A percentile compares a stretch with the other conserved stretches of the same genome.
Evolutionary conservation across 805 yeast genomes (phyloP).

Genomic region (Tetrapisispora nanseiensis): DNA sequence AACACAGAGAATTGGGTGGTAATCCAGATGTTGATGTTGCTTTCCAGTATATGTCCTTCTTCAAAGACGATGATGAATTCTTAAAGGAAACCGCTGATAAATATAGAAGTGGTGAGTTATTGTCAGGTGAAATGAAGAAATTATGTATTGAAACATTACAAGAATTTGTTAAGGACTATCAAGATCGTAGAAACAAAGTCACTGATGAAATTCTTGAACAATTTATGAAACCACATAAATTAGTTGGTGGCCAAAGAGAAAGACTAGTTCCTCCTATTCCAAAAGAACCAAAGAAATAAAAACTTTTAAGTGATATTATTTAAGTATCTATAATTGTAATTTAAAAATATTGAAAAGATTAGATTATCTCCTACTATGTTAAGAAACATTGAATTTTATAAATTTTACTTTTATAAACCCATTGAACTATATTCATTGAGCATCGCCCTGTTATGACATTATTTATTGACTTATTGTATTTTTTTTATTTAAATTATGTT

Average conservation of each 20-base stretch:
- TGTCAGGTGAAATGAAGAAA: constrained; percentile 91
- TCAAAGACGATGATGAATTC: constrained; percentile 79
- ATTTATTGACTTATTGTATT: not conserved
- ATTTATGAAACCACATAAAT: constrained; percentile 79
- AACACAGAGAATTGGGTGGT: constrained; percentile 85
- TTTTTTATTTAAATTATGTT: not conserved
- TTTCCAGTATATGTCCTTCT: constrained; percentile 83
- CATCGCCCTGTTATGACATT: not conserved
- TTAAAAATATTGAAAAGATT: not conserved
- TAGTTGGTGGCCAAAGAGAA: constrained; percentile 63
- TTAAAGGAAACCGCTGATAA: constrained; percentile 49
- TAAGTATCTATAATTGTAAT: not conserved
- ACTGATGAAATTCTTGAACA: constrained; percentile 49
- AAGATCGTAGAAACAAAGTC: constrained; percentile 60
- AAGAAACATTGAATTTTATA: too few relatives aligned
- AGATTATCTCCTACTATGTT: too few relatives aligned
- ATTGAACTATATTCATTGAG: too few relatives aligned
- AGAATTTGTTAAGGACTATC: constrained; percentile 71
- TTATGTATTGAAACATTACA: constrained; percentile 73
- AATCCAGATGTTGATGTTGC: constrained; percentile 94
- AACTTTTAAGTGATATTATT: not conserved
- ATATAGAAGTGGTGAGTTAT: constrained; percentile 70
- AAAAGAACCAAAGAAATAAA: constrained; percentile 33
- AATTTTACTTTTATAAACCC: too few relatives aligned
- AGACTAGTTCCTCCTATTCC: constrained; percentile 63